These are phyloP conservation scores for Vigna angularis DNA, from an alignment of 306 rosid genomes.

Conservation along the genomic window DNA sequence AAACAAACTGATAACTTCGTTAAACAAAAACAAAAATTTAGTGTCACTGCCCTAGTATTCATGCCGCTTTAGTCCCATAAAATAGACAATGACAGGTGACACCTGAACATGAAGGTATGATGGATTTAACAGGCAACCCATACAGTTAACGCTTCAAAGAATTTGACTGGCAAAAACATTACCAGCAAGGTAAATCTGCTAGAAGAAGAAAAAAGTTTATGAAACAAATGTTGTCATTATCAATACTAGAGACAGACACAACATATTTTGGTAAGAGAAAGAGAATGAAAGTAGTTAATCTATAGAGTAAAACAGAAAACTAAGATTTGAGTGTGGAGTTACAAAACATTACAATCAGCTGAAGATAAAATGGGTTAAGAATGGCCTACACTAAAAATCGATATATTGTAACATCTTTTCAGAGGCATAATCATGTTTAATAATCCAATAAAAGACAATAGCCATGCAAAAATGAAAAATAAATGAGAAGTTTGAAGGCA, in stretches of 20 bases:
- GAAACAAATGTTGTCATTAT: too few relatives aligned
- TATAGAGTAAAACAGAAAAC: neutral
- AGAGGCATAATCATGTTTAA: neutral
- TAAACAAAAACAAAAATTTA: conserved; percentile 4
- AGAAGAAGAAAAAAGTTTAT: neutral
- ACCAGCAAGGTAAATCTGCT: neutral
- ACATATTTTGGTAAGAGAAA: too few relatives aligned
- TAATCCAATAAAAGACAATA: neutral
- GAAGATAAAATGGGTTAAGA: neutral
- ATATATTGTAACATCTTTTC: neutral
- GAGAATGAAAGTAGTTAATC: neutral
- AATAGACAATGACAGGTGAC: conserved; percentile 3
- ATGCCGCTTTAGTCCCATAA: neutral
- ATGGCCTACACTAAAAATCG: neutral
- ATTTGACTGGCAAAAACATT: neutral
- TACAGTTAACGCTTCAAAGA: neutral
- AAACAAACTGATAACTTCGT: neutral
- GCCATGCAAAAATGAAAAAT: neutral
- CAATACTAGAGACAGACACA: too few relatives aligned
- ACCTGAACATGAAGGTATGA: neutral
- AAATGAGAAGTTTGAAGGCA: neutral
- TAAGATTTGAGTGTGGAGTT: neutral
- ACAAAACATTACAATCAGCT: neutral
- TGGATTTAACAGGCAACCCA: neutral
- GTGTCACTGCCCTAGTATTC: neutral